Conservation (phyloP, 2,329 filamentous ascomycete species). For the Epicoccum nigrum region DNA sequence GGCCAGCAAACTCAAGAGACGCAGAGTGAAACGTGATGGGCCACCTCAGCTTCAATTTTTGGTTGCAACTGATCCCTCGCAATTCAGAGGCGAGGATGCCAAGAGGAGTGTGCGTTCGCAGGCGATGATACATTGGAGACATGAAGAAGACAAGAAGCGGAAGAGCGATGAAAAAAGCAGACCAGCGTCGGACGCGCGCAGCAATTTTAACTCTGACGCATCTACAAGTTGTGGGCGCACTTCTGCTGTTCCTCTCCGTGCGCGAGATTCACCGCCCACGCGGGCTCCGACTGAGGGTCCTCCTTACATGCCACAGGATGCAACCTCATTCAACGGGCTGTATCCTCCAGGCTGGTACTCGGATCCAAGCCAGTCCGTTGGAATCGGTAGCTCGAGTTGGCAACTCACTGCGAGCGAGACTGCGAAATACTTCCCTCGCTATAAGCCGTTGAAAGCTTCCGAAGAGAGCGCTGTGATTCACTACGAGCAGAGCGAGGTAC, state of each 20-base stretch:
- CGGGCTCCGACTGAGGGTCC: neutral
- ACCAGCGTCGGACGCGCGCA: neutral
- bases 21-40: conserved; percentile 31
- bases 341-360: neutral
- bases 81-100: conserved; percentile 37
- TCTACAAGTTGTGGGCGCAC: neutral
- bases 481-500: conserved; percentile 25
- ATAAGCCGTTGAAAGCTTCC: neutral
- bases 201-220: neutral
- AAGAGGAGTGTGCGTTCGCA: conserved; percentile 42
- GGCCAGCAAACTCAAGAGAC: conserved; percentile 19
- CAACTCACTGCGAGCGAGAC: conserved; percentile 1
- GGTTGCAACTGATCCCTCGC: conserved; percentile 35
- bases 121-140: conserved; percentile 41
- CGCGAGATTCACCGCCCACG: neutral
- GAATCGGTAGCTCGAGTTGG: neutral
- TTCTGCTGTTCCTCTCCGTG: neutral
- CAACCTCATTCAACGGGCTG: neutral
- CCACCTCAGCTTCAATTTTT: conserved; percentile 40
- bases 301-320: neutral
- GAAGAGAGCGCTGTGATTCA: conserved; percentile 12
- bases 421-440: conserved; percentile 2
- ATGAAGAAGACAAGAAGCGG: conserved; percentile 20
- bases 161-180: conserved; percentile 5
- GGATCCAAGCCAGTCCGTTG: neutral